Base-by-base conservation (phyloP, 495 filamentous ascomycete species). In the Tuber microsphaerosporum region DNA sequence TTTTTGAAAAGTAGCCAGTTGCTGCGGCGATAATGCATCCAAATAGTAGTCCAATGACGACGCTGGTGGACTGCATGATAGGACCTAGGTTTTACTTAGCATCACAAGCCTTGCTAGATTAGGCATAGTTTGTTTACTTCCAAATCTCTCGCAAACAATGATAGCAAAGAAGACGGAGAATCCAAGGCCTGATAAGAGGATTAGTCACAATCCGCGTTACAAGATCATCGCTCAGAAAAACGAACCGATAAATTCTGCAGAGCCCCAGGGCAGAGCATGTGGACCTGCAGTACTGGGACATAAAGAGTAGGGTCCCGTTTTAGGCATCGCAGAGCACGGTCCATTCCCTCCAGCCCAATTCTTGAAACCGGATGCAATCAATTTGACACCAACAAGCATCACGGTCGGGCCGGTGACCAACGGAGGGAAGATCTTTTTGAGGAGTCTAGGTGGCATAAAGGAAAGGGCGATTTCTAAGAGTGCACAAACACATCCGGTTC, bases 141-240 rank as follows among this genome's bases (percentile, higher is more conserved):
- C 94, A 83, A 94, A 95, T 12, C 91, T 88, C 84, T 95, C 93
- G 82, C 90, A 93, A 22, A 95, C 78, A 82, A 95, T 92, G 82
- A 95, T 96, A 41, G 92, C 93, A n/a, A 93, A 75, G 82, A 97
- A 97, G 61, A 96, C 94, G 39, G 90, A 89, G 85, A 97, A 97
- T 1, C 94, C 94, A 2, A 97, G 89, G 6, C 94, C 70, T 76
- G 42, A 44, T 39, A 77, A 71, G 75, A 70, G 20, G 20, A 34
- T 71, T 22, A 75, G 39, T 20, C 7, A n/a, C 43, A 19, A 26
- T 20, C 56, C 31, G 37, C 2, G 44, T 41, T 42, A 69, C 22
- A 37, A 22, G 48, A 42, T 31, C 2, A 37, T 48, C 14, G 39
- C 69, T 70, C 45, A 7, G 41, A 45, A 61, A 56, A 7, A 51